Evolutionary conservation across 2,329 filamentous ascomycete genomes (phyloP), one percentile per base, ranked within the genome.

Genomic region (Aquanectria penicillioides): DNA sequence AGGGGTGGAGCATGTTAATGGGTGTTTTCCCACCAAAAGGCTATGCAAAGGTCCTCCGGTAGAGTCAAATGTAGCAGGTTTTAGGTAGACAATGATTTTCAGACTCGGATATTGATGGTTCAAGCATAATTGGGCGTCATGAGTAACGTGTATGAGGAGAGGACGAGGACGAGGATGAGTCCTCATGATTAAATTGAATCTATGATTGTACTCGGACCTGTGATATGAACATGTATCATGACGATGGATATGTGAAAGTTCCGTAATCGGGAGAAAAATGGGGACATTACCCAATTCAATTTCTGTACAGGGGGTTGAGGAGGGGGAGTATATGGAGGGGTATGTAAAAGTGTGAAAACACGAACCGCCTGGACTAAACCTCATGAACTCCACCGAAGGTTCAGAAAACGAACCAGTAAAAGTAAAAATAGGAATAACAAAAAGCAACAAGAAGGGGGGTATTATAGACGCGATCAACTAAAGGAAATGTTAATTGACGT

Each of bases 1-100:
- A 64, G 67, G 69, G 66, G 64, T 65, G 69, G 69, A 70, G 69
- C 68, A 69, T 69, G 69, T 66, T 69, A 69, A 71, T 70, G 69
- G 65, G 68, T 69, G 65, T 70, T 70, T 71, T 69, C 64, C 67
- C 66, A 69, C 68, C 67, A 71, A 71, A 71, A 70, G 61, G 65
- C 63, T 68, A 62, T 68, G 63, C 63, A 61, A 70, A 65, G 65
- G 68, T 62, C 63, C 60, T 65, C 63, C 66, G 63, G 66, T 69
- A 70, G 68, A 69, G 59, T 68, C 62, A 69, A 64, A 64, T 68
- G 68, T 69, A 70, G 68, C 69, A 67, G 52, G 61, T 68, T n/a
- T n/a, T 65, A 70, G 59, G 68, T 70, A 70, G 68, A 70, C 59
- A 62, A 66, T 65, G 63, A 70, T 64, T 70, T 53, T 62, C 54